Conservation (phyloP, 345 rosid genomes). For the Anastatica hierochuntica region DNA sequence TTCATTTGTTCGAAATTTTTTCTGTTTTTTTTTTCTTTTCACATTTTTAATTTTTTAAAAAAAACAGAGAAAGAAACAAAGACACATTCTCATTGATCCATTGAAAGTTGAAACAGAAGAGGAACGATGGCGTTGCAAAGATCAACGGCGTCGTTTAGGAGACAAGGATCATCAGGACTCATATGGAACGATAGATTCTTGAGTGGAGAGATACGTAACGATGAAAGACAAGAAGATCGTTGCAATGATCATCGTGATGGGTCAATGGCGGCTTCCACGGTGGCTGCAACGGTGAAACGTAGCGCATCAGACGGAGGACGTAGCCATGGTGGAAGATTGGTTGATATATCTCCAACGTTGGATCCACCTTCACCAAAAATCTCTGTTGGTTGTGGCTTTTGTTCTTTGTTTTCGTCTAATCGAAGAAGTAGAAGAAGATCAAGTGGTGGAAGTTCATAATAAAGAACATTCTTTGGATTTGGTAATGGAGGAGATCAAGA, state of each 20-base stretch:
- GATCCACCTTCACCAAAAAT: conserved; percentile 70
- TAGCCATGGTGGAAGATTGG: conserved; percentile 9
- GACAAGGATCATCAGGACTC: conserved; percentile 83
- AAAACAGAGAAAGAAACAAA: neutral
- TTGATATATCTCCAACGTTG: conserved; percentile 23
- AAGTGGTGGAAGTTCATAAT: conserved; percentile 8
- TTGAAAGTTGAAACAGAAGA: too few species aligned
- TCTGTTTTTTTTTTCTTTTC: too few species aligned
- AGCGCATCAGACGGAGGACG: conserved; percentile 31
- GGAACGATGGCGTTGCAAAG: conserved; percentile 39
- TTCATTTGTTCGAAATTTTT: too few species aligned
- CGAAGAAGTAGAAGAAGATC: conserved; percentile 25
- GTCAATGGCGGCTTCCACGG: neutral
- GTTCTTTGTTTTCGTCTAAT: conserved; percentile 33
- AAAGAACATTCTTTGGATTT: too few species aligned
- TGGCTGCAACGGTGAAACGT: conserved; percentile 13
- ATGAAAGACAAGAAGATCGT: conserved; percentile 20
- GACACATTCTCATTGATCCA: too few species aligned
- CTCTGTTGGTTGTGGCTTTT: conserved; percentile 42
- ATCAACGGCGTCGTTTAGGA: conserved; percentile 65
- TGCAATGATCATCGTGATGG: conserved; percentile 25
- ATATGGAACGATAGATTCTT: conserved; percentile 63
- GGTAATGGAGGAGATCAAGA: neutral
- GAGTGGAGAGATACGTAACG: conserved; percentile 33
- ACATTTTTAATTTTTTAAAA: too few species aligned